Conservation (phyloP, 2,329 filamentous ascomycete species). For the Cladophialophora chaetospira region DNA sequence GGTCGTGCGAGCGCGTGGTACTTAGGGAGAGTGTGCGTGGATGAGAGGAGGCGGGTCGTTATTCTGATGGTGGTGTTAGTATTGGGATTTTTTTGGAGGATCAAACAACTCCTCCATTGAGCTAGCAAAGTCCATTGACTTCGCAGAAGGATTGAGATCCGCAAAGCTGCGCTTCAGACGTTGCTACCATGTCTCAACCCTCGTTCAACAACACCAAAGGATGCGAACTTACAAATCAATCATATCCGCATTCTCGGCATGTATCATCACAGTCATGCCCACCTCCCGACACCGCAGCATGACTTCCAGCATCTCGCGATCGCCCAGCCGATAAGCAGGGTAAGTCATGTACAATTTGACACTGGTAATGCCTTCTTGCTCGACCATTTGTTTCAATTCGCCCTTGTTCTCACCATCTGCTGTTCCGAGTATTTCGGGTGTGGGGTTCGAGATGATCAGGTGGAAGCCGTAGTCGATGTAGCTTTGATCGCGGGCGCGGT, state of each 20-base stretch:
- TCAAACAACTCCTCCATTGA: too few species aligned
- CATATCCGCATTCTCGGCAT: constrained; percentile 52
- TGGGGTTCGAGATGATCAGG: constrained; percentile 44
- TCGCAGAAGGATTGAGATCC: too few species aligned
- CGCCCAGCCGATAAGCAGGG: constrained; percentile 44
- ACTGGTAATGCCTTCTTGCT: constrained; percentile 45
- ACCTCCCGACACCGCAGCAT: constrained; percentile 44
- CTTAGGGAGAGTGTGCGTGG: constrained; percentile 36
- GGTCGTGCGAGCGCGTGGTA: constrained; percentile 48
- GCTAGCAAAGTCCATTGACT: too few species aligned
- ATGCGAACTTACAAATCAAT: constrained; percentile 36
- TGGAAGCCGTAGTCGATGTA: constrained; percentile 61
- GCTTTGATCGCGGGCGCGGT: constrained; percentile 46
- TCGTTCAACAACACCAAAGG: not conserved
- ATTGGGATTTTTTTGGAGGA: too few species aligned
- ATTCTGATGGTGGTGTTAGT: constrained; percentile 35
- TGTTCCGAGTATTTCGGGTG: constrained; percentile 38
- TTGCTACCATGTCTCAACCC: too few species aligned
- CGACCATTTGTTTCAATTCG: constrained; percentile 43
- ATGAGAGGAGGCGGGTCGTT: constrained; percentile 26
- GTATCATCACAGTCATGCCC: constrained; percentile 52
- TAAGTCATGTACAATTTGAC: constrained; percentile 55
- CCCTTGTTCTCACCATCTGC: constrained; percentile 38
- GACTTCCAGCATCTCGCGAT: constrained; percentile 47
- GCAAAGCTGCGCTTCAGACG: too few species aligned